Base-by-base conservation (phyloP, 1,284 basidiomycete genomes). In the Irpex rosettiformis region DNA sequence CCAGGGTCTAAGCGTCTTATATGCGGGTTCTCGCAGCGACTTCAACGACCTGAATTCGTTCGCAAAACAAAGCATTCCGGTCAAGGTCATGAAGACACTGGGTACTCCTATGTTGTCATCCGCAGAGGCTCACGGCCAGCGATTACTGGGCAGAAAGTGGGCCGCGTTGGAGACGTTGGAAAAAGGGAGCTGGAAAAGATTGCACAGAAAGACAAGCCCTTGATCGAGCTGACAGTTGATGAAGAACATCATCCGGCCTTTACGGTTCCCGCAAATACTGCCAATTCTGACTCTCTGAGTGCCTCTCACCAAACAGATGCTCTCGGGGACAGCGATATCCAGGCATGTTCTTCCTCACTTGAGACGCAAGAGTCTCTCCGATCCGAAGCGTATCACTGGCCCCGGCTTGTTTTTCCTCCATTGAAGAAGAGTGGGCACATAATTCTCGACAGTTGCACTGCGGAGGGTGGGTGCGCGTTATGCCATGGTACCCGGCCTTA, bases 351-450 rank as follows among this genome's bases (percentile, higher is more conserved):
- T 30, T 47, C 54, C 22, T 43, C 51, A 37, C 67, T 66, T 40
- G 75, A 81, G 48, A 64, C 88, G 24, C 70, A 82, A 57, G 76
- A 74, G 40, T 73, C 76, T 37, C 72, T 91, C 62, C 77, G 84
- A 61, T 72, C 77, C 27, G 89, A 91, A 71, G 84, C 93, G 4
- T 93, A 86, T 64, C 74, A 77, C 55, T 98, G 96, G 96, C 94
- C 96, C 30, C 84, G 97, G 54, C 81, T 99, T 30, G 83, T 98
- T 47, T 91, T 91, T 65, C 86, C 94, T 21, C 96, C 96, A 13
- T 70, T 98, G 66, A 98, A 98, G 74, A 87, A 88, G 61, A 92
- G 88, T 62, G 96, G 96, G 0, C 96, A 99, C 72, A 85, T 98
- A 60, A 91, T 96, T 56, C 77, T 99, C 61, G 96, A 99, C 70